Conservation (phyloP, 2,329 filamentous ascomycete species). For the Epichloe glyceriae region DNA sequence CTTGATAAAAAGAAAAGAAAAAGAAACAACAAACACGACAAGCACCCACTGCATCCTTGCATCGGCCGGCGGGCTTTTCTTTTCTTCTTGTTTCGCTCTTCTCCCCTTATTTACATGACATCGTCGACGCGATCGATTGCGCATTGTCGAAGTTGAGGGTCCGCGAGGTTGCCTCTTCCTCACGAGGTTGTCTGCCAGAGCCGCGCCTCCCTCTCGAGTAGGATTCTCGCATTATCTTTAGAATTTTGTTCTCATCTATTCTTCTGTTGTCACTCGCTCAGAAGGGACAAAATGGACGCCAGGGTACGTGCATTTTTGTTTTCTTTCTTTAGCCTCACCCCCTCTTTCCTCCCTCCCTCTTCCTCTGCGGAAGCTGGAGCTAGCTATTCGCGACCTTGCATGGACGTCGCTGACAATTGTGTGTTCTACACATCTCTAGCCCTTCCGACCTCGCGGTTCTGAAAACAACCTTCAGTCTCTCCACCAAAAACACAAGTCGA, state of each 20-base stretch:
- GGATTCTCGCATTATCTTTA: slow-evolving; percentile 1
- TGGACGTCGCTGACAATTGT: neutral
- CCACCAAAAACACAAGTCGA: slow-evolving; percentile 75
- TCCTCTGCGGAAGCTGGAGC: neutral
- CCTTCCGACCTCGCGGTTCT: slow-evolving; percentile 33
- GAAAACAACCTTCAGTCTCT: slow-evolving; percentile 41
- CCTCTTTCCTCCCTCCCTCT: neutral
- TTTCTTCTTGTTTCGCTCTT: neutral
- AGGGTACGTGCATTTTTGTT: slow-evolving; percentile 2
- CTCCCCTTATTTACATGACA: slow-evolving; percentile 1
- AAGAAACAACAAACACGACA: neutral
- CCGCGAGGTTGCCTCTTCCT: slow-evolving; percentile 2
- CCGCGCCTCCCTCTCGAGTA: slow-evolving; percentile 1
- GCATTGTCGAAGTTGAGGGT: slow-evolving; percentile 1
- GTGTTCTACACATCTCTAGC: slow-evolving; percentile 14
- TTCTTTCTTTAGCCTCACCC: neutral
- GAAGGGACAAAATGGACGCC: slow-evolving; percentile 5
- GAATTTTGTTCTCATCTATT: neutral
- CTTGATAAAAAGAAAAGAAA: neutral
- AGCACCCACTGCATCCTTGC: neutral
- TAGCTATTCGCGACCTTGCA: too few species aligned
- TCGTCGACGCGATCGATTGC: slow-evolving; percentile 1
- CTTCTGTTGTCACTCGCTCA: neutral
- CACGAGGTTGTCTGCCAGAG: neutral
- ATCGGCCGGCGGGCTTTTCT: neutral